phyloP scores from a whole-genome alignment of 768 basidiomycete genomes.

The Heimioporus sp. region DNA sequence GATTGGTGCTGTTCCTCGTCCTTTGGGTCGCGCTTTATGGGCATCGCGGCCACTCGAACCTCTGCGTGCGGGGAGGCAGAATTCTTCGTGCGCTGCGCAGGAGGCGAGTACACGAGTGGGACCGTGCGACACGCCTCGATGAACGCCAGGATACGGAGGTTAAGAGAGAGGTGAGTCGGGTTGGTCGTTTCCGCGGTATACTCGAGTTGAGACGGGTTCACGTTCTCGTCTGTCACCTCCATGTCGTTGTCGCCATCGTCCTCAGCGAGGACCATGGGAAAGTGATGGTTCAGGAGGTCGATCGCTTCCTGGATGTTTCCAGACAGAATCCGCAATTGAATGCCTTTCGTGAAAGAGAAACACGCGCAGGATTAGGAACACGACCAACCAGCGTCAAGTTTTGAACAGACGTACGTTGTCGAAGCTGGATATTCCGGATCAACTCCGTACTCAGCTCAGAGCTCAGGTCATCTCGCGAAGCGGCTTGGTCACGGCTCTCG shows the following conservation, averaged over 20 bases:
- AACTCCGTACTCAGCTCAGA: slow-evolving; percentile 36
- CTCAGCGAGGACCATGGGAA: slow-evolving; percentile 63
- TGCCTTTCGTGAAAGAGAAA: slow-evolving; percentile 44
- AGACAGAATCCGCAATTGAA: slow-evolving; percentile 64
- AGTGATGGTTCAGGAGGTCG: slow-evolving; percentile 63
- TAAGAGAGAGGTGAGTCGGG: slow-evolving; percentile 75
- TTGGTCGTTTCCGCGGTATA: slow-evolving; percentile 63
- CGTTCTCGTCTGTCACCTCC: slow-evolving; percentile 21
- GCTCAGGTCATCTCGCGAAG: slow-evolving; percentile 9
- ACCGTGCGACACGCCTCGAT: slow-evolving; percentile 79
- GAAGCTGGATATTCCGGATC: slow-evolving; percentile 46
- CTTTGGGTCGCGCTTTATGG: slow-evolving; percentile 17
- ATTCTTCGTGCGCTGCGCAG: slow-evolving; percentile 5
- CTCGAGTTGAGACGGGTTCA: slow-evolving; percentile 36
- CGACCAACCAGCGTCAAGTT: neutral
- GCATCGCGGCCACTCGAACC: slow-evolving; percentile 3
- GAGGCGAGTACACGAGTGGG: slow-evolving; percentile 49
- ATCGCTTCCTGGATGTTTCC: slow-evolving; percentile 77
- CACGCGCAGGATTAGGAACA: neutral
- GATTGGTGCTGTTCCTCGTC: slow-evolving; percentile 43
- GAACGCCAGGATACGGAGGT: slow-evolving; percentile 85
- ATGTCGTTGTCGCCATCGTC: slow-evolving; percentile 13
- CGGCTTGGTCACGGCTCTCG: slow-evolving; percentile 40
- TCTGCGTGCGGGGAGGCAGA: slow-evolving; percentile 9
- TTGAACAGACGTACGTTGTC: slow-evolving; percentile 46